Evolutionary conservation across 2,329 filamentous ascomycete genomes (phyloP), one percentile per base, ranked within the genome.

Genomic region (Lasiodiplodia hormozganensis): DNA sequence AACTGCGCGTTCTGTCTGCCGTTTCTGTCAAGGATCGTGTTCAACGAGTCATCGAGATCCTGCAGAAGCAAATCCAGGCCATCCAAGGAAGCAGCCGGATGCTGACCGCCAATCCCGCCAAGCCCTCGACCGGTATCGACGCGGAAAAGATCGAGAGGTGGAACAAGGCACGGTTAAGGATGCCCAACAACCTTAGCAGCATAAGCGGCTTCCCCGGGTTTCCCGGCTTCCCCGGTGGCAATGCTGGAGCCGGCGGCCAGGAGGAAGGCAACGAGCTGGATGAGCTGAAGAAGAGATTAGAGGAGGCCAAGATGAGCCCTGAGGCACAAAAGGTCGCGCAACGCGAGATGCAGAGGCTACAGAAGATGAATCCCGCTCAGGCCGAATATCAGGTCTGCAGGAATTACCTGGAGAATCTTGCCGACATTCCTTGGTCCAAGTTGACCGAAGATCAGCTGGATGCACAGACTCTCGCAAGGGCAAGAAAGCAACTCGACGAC

Each of bases 301-400:
- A 96, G 60, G 90, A 89, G 56, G 94, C 95, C 0, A 88, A 91
- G 71, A 85, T 99, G 52, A 92, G 91, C 0, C 86, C 91, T 0
- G 96, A 99, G 72, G 94, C 94, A 7, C 87, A 90, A 70, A 97
- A 96, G 82, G 89, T 96, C n/a, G 95, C 94, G 1, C 92, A 97
- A 69, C 88, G 94, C 65, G 96, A 99, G 79, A 80, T 99, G 57
- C 92, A 93, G 75, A 87, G 96, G 25, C 82, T 99, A 70, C 92
- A 92, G 75, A 97, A 97, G 83, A 98, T 98, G 93, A 94, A 93
- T 75, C 94, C 96, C 0, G 93, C 93, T 62, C 96, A 98, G 77
- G 95, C 96, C 47, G 96, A 99, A 76, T 97, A 97, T 76, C 93
- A 96, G 71, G 95, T 99, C 14, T 93, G 92, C 72, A 86, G 95